phyloP scores from a whole-genome alignment of 768 basidiomycete species.

The Goffeauzyma gilvescens region DNA sequence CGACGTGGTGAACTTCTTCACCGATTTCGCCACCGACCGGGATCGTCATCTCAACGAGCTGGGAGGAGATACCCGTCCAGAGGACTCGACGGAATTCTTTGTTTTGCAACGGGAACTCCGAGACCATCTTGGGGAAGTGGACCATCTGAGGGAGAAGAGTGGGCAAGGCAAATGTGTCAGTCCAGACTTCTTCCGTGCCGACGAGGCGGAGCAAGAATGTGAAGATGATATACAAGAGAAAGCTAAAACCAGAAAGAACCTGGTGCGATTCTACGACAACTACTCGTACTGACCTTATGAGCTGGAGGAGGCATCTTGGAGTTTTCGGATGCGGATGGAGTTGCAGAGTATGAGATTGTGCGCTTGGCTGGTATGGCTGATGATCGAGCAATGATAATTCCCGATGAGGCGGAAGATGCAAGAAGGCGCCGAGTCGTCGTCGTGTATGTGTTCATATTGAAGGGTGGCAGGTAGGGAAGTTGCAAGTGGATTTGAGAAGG shows the following conservation, averaged over 20 bases:
- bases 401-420: too few relatives aligned
- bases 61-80: constrained; percentile 30
- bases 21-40: constrained; percentile 34
- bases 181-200: background rate
- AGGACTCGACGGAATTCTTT: constrained; percentile 32
- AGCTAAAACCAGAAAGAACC: background rate
- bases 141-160: constrained; percentile 16
- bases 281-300: constrained; percentile 17
- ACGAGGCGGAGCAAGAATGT: too few relatives aligned
- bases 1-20: constrained; percentile 33
- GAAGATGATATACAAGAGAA: background rate
- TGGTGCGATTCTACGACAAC: background rate
- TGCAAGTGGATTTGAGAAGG: too few relatives aligned
- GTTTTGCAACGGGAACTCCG: constrained; percentile 24
- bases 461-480: too few relatives aligned
- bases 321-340: too few relatives aligned
- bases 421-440: too few relatives aligned
- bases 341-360: too few relatives aligned
- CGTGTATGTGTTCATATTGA: too few relatives aligned
- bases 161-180: background rate
- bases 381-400: too few relatives aligned
- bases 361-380: too few relatives aligned
- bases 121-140: constrained; percentile 27
- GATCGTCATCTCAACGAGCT: constrained; percentile 34
- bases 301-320: constrained; percentile 22